Percentiles rank a stretch among this genome's conserved stretches.
Evolutionary conservation across 148 eudicot genomes (phyloP).

Genomic region (Diospyros kaki): DNA sequence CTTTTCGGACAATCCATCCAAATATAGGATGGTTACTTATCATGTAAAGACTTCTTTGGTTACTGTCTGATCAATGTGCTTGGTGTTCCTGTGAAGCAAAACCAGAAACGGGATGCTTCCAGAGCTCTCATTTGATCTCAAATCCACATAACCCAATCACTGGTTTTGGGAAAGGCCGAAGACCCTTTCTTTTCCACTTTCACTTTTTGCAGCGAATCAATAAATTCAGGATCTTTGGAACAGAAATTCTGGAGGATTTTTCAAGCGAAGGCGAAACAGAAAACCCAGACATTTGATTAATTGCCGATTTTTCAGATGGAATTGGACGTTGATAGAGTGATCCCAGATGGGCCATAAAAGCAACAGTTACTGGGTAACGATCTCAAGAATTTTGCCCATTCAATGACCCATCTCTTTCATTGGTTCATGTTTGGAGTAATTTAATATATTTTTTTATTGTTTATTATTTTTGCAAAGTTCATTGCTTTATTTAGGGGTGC

Average conservation of each 20-base stretch:
- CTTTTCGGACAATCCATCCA: too few relatives aligned
- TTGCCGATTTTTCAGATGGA: background rate
- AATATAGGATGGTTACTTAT: too few relatives aligned
- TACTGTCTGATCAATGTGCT: too few relatives aligned
- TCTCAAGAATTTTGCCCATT: conserved; percentile 1
- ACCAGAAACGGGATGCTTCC: too few relatives aligned
- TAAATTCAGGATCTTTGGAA: too few relatives aligned
- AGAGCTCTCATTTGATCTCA: too few relatives aligned
- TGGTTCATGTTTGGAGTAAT: background rate
- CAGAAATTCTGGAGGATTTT: background rate
- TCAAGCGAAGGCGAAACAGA: background rate
- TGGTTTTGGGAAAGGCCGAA: too few relatives aligned
- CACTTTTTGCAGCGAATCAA: too few relatives aligned
- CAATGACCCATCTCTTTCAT: conserved; percentile 1
- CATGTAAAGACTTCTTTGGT: too few relatives aligned
- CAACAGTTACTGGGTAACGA: conserved; percentile 13
- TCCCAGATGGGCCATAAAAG: background rate
- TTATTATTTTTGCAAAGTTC: background rate
- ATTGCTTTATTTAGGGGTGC: background rate
- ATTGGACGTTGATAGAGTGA: background rate
- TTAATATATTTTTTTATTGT: background rate
- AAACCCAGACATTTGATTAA: background rate
- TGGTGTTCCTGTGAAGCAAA: too few relatives aligned
- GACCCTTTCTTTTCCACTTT: too few relatives aligned
- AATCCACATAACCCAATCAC: too few relatives aligned